These are phyloP conservation scores for Cercospora sojina DNA, from an alignment of 2,329 filamentous ascomycete species.

Conservation along the genomic window DNA sequence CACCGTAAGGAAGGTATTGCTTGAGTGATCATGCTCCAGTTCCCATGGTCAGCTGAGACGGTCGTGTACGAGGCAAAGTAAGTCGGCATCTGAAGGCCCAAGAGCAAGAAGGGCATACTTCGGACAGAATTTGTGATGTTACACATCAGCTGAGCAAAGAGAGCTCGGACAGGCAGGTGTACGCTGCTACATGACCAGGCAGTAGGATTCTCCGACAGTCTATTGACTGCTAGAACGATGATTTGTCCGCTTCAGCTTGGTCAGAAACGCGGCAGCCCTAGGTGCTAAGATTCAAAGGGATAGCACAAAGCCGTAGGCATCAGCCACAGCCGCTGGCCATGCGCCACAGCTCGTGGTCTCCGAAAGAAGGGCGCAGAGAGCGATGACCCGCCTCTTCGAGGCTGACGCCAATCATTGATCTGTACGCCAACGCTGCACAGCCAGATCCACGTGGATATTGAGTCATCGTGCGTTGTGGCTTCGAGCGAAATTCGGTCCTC, in stretches of 20 bases:
- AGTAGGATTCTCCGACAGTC: neutral
- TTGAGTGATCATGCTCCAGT: neutral
- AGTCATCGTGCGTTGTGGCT: neutral
- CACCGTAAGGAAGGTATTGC: neutral
- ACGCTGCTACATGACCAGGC: neutral
- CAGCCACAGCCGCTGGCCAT: neutral
- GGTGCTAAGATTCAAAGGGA: neutral
- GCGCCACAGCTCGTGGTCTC: slow-evolving; percentile 3
- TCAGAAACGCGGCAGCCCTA: neutral
- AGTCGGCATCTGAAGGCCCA: neutral
- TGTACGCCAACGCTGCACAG: neutral
- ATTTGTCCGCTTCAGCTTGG: slow-evolving; percentile 1
- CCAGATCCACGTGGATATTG: slow-evolving; percentile 7
- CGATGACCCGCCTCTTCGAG: neutral
- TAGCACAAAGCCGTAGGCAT: neutral
- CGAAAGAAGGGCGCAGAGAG: neutral
- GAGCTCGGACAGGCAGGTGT: neutral
- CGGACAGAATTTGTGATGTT: neutral
- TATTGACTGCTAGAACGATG: neutral
- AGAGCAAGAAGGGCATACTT: neutral
- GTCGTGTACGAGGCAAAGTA: neutral
- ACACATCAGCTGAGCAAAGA: neutral
- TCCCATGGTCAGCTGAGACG: neutral
- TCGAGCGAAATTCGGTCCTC: slow-evolving; percentile 5
- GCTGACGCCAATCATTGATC: neutral